Evolutionary conservation across 148 eudicot genomes (phyloP).

Genomic region (Vaccinium macrocarpon): DNA sequence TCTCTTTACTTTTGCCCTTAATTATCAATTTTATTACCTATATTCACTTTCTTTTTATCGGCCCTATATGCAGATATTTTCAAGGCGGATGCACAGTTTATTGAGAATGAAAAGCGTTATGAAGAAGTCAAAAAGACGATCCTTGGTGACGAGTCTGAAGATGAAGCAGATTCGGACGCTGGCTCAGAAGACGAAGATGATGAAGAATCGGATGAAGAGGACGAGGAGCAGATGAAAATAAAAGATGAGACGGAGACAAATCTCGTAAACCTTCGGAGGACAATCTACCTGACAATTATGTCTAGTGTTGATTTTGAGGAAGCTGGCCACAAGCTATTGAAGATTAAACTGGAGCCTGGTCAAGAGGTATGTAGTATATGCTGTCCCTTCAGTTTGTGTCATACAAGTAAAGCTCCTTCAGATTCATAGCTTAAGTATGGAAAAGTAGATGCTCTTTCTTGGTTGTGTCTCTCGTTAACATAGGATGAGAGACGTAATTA

Average conservation of each 20-base stretch:
- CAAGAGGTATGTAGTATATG: constrained; percentile 63
- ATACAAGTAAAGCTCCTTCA: not conserved
- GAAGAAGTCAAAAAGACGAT: constrained; percentile 81
- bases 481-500: not conserved
- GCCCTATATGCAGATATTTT: constrained; percentile 57
- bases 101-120: constrained; percentile 72
- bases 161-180: constrained; percentile 61
- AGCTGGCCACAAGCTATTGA: constrained; percentile 93
- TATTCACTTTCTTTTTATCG: constrained; percentile 21
- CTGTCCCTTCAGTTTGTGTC: not conserved
- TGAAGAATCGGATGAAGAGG: constrained; percentile 64
- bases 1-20: not conserved
- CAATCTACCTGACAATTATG: constrained; percentile 93
- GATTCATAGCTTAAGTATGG: not conserved
- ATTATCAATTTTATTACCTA: constrained; percentile 11
- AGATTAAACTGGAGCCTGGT: constrained; percentile 95
- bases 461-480: not conserved
- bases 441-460: not conserved
- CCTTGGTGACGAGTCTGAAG: constrained; percentile 90
- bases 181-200: constrained; percentile 76
- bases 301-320: constrained; percentile 99
- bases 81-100: constrained; percentile 72
- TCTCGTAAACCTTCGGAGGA: constrained; percentile 86
- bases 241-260: constrained; percentile 91
- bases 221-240: constrained; percentile 86